Base-by-base conservation (phyloP, 2,329 filamentous ascomycete genomes). In the Erysiphe pulchra region DNA sequence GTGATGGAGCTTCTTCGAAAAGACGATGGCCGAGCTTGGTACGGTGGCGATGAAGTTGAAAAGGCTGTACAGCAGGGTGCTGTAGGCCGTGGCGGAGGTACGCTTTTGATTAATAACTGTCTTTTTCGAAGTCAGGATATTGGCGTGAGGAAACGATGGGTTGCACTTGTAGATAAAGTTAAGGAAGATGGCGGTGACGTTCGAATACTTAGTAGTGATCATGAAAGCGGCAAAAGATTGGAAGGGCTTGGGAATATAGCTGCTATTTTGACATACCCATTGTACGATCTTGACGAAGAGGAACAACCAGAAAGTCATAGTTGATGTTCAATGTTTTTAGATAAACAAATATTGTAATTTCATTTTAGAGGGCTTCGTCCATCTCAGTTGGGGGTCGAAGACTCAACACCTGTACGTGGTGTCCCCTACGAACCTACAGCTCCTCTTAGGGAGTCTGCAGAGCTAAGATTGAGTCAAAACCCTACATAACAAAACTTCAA, bases 21-120 rank as follows among this genome's bases (percentile, higher is more conserved):
- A 48, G 86, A 95, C 50, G 86, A 94, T 52, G 81, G 82, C 2
- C 73, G 80, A 47, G 87, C 86, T 2, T 93, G 86, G 70, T 98
- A 98, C 61, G 90, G 90, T 0, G 73, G 79, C 0, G 71, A 68
- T 13, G 83, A 92, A 45, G 85, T 93, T 2, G 76, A 83, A 56
- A 73, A 72, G 49, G 87, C 87, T 0, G 77, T 94, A 4, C 75
- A 76, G 11, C 82, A 90, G 53, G 87, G 87, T 1, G 90, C 86
- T 0, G 84, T 95, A 0, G 86, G 86, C 0, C 70, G 79, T 13
- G 84, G 86, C 9, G 86, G 86, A 0, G 86, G 85, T 12, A 73
- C 85, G 2, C 62, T 98, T 44, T 65, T 98, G 46, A 77, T 98
- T 55, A 92, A 80, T 52, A 92, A 94, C 59, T 72, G 75, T 1